These are phyloP conservation scores for Parietaria judaica DNA, from an alignment of 306 rosid species.

Conservation along the genomic window DNA sequence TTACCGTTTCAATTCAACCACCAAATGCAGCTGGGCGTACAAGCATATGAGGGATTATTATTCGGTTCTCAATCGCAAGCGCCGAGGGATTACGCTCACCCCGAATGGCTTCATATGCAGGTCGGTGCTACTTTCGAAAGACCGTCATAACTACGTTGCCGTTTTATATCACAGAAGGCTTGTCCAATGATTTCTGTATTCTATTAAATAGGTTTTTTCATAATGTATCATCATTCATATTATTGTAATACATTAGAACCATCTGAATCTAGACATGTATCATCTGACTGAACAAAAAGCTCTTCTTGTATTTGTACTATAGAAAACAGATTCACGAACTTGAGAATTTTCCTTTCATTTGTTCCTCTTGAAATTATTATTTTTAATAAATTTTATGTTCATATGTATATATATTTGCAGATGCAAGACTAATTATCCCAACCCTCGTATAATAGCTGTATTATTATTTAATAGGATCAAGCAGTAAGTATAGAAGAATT, in stretches of 20 bases:
- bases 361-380: not conserved
- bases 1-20: conserved; percentile 25
- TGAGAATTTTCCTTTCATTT: not conserved
- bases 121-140: conserved; percentile 62
- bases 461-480: not conserved
- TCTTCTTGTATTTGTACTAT: conserved; percentile 2
- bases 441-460: not conserved
- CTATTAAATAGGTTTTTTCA: conserved; percentile 20
- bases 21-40: conserved; percentile 44
- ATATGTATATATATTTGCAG: not conserved
- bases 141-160: conserved; percentile 34
- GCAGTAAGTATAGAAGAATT: not conserved
- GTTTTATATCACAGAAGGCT: conserved; percentile 12
- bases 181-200: conserved; percentile 10
- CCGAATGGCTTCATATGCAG: conserved; percentile 93
- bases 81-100: conserved; percentile 44
- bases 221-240: conserved; percentile 9
- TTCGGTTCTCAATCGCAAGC: conserved; percentile 67
- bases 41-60: conserved; percentile 59
- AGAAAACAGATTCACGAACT: not conserved
- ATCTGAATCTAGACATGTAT: not conserved
- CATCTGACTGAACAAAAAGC: conserved; percentile 2
- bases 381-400: too few species aligned
- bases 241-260: conserved; percentile 7
- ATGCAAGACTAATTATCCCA: not conserved